phyloP scores from a whole-genome alignment of 2,329 filamentous ascomycete genomes.

The Verticillium klebahnii region DNA sequence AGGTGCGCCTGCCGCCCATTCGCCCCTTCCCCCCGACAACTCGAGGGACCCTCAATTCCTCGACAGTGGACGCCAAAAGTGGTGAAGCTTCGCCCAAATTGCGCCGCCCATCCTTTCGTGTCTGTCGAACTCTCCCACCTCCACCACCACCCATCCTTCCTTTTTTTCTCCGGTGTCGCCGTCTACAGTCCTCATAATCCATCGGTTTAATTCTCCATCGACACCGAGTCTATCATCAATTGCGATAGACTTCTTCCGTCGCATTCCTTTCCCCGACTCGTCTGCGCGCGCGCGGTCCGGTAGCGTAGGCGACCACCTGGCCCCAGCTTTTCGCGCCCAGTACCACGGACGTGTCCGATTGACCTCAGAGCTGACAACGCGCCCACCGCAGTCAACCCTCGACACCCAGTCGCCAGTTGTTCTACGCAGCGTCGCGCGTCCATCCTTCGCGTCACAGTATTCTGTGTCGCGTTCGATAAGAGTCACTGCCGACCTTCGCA shows the following conservation, averaged over 20 bases:
- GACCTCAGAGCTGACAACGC: not conserved
- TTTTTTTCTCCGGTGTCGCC: not conserved
- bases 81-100: slow-evolving; percentile 2
- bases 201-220: not conserved
- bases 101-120: slow-evolving; percentile 1
- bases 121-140: not conserved
- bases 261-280: not conserved
- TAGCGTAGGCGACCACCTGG: not conserved
- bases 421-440: not conserved
- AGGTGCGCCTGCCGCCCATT: slow-evolving; percentile 1
- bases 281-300: not conserved
- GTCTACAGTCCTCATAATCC: not conserved
- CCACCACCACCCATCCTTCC: not conserved
- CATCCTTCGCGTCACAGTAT: not conserved
- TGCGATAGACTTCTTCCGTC: not conserved
- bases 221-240: not conserved
- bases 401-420: not conserved
- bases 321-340: not conserved
- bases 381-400: not conserved
- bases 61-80: slow-evolving; percentile 1
- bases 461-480: not conserved
- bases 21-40: slow-evolving; percentile 4
- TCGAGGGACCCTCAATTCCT: slow-evolving; percentile 1
- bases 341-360: not conserved
- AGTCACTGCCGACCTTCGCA: not conserved